A percentile compares a stretch with the other conserved stretches of the same genome.
Evolutionary conservation across 2,329 filamentous ascomycete species (phyloP).

Genomic region (Microdochium bolleyi): DNA sequence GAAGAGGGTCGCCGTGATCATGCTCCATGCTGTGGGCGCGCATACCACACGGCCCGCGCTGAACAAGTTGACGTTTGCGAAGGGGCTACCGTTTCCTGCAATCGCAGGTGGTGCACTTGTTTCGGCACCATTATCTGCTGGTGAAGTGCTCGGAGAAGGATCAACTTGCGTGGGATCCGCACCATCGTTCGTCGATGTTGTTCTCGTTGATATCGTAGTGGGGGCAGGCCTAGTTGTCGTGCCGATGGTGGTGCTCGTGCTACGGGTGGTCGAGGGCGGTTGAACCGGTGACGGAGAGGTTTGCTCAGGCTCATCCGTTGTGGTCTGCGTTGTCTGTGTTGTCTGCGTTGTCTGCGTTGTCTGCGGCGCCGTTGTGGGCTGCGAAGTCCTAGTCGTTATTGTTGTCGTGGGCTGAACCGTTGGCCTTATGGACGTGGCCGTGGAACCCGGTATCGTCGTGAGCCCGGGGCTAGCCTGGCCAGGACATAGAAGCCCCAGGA

Average conservation of each 20-base stretch:
- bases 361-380: neutral
- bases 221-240: neutral
- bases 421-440: neutral
- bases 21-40: neutral
- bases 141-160: neutral
- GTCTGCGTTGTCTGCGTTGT: neutral
- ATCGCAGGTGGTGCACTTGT: neutral
- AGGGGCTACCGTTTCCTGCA: neutral
- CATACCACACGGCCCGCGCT: neutral
- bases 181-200: neutral
- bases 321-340: neutral
- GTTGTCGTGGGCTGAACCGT: neutral
- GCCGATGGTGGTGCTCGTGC: neutral
- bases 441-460: neutral
- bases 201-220: neutral
- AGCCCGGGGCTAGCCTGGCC: neutral
- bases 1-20: neutral
- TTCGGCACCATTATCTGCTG: neutral
- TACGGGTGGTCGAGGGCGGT: neutral
- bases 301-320: neutral
- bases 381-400: neutral
- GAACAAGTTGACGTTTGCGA: neutral
- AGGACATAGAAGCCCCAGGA: slow-evolving; percentile 16
- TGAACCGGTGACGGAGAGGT: neutral
- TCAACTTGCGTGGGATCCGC: neutral